Base-by-base conservation (phyloP, 257 asterid species). In the Fraxinus anomala region DNA sequence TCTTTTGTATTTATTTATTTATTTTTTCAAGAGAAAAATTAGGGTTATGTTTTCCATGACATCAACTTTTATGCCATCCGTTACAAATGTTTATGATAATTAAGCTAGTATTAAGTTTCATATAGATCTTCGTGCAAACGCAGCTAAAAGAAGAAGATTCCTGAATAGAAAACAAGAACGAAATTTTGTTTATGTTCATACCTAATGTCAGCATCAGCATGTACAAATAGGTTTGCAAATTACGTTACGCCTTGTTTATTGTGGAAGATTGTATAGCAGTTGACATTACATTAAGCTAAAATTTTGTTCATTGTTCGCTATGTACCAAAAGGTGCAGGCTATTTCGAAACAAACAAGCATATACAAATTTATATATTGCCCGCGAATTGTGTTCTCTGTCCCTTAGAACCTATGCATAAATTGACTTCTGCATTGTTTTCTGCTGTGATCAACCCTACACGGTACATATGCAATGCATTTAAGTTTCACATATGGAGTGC, bases 21-120 rank as follows among this genome's bases (percentile, higher is more conserved):
- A 23, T 61, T 61, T 61, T 61, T 63, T 1, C 13, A 0, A 3
- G 34, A 59, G 23, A 59, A 21, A 21, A 59, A 21, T 5, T 63
- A 24, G 69, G 69, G 69, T 63, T 63, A 9, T 63, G 2, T 24
- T 63, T 63, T 63, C 69, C 69, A 63, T 63, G 36, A 23, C 69
- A 63, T 34, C 26, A 63, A 63, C 34, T 63, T 63, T 63, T 23
- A 63, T 63, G 69, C 69, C 34, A 63, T 24, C 69, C 14, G 69
- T 63, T 63, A 23, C 69, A 63, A 63, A 11, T 24, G 6, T 26
- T 63, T 24, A 10, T 63, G 69, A 63, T 63, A 3, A 26, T 12
- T 63, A 63, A 63, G 36, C 69, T 24, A 23, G 31, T 3, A 0
- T 63, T 63, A 13, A 16, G 11, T 23, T 63, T 11, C 17, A 63